Percentiles rank a stretch among this genome's conserved stretches.
Evolutionary conservation across 225 moss, liverwort and hornwort species (phyloP).

Genomic region (Climacium dendroides): DNA sequence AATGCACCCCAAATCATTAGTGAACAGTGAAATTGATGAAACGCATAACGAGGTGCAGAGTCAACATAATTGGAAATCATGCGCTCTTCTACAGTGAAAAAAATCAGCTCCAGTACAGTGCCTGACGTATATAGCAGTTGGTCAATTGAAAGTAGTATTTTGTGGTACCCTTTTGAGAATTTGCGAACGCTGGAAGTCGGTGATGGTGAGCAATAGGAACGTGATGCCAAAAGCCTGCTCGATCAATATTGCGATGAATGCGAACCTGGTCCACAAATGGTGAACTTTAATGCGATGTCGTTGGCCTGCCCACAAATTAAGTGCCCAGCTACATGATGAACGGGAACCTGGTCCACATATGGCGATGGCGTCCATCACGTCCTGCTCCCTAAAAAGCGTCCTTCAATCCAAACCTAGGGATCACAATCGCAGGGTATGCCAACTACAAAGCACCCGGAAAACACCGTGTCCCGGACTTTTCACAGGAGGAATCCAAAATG

Average conservation of each 20-base stretch:
- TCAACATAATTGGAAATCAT: constrained; percentile 11
- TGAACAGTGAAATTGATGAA: background rate
- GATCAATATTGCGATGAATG: background rate
- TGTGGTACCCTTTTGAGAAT: background rate
- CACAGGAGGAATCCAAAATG: background rate
- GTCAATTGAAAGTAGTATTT: background rate
- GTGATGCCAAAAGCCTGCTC: background rate
- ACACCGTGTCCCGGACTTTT: background rate
- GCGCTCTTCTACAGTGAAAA: background rate
- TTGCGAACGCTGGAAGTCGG: background rate
- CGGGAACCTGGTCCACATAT: background rate
- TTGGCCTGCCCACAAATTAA: background rate
- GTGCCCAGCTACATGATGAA: constrained; percentile 13
- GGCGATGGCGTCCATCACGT: background rate
- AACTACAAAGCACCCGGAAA: background rate
- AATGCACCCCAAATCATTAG: constrained; percentile 1
- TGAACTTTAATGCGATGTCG: background rate
- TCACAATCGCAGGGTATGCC: background rate
- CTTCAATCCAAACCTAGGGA: background rate
- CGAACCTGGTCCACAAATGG: background rate
- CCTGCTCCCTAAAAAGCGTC: background rate
- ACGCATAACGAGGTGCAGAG: background rate
- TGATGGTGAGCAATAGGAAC: background rate
- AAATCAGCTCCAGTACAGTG: background rate
- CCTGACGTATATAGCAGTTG: background rate